Conservation (phyloP, 2,329 filamentous ascomycete genomes). For the Ophiostoma novo-ulmi region DNA sequence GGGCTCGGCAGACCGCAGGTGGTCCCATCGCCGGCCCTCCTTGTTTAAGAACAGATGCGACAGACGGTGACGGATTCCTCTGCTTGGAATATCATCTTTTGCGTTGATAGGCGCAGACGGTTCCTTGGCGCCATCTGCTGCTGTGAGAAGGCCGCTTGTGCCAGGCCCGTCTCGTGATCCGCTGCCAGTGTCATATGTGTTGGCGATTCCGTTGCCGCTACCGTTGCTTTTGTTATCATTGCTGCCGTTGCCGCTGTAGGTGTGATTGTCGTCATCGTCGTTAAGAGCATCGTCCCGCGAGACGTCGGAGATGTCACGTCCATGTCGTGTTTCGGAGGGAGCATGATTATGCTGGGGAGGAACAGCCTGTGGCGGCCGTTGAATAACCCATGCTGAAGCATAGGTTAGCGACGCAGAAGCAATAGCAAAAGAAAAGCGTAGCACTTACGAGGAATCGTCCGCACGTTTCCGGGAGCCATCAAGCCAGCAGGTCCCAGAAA, state of each 20-base stretch:
- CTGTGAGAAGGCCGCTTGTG: not conserved
- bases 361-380: constrained; percentile 27
- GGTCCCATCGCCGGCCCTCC: constrained; percentile 51
- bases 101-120: not conserved
- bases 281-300: not conserved
- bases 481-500: not conserved
- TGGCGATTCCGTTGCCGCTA: not conserved
- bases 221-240: not conserved
- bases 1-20: constrained; percentile 53
- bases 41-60: constrained; percentile 45
- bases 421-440: no score
- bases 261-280: constrained; percentile 15
- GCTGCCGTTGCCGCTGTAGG: constrained; percentile 5
- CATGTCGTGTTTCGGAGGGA: constrained; percentile 24
- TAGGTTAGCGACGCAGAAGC: constrained; percentile 3
- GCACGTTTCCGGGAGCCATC: constrained; percentile 21
- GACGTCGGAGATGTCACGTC: constrained; percentile 6
- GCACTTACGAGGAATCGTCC: constrained; percentile 20
- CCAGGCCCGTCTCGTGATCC: not conserved
- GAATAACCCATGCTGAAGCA: constrained; percentile 27
- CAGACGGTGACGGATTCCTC: constrained; percentile 30
- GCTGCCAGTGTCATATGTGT: not conserved
- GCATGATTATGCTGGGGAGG: constrained; percentile 29
- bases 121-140: constrained; percentile 10
- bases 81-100: not conserved